Evolutionary conservation across 2,329 filamentous ascomycete species (phyloP), one percentile per base, ranked within the genome.

Genomic region (Phialophora verrucosa): DNA sequence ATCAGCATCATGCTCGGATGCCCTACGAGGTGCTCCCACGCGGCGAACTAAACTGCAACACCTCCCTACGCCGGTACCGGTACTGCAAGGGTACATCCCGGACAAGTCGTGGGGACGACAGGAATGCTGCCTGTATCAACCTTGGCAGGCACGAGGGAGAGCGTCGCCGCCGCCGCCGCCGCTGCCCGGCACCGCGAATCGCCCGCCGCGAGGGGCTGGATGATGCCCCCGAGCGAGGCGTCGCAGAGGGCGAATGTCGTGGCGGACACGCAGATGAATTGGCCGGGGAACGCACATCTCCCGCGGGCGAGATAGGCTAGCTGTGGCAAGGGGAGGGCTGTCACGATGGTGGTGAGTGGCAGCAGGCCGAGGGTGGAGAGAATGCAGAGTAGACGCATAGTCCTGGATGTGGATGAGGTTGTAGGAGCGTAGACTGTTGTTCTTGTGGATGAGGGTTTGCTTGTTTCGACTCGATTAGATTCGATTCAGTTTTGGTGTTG

Each of bases 231-330:
- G 2, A 65, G 57, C 4, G 51, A 32, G 58, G 58, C 53, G 20
- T 65, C 58, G 42, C 63, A 65, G 23, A 65, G 23, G 58, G 51
- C 58, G 25, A 62, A 65, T 5, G 57, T 55, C 17, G 58, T 51
- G 53, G 44, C 12, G 25, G 63, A 62, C 2, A 54, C 51, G 32
- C 63, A 65, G 35, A 65, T 27, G 51, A 65, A 62, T 49, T 65
- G 63, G 38, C 63, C 63, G 12, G 59, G 23, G 10, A 1, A n/a
- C 1, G 53, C 4, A 29, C 53, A 55, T 31, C 3, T 35, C 8
- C 53, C 53, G 53, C n/a, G 25, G 53, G 53, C 25, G 29, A 55
- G 23, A 29, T 31, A 4, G 0, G 29, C 2, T 12, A 55, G 2
- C 23, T 55, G 53, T 17, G 51, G 51, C 0, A 5, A 2, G 1